phyloP scores from a whole-genome alignment of 2,329 filamentous ascomycete genomes.

The Penicillium corylophilum region DNA sequence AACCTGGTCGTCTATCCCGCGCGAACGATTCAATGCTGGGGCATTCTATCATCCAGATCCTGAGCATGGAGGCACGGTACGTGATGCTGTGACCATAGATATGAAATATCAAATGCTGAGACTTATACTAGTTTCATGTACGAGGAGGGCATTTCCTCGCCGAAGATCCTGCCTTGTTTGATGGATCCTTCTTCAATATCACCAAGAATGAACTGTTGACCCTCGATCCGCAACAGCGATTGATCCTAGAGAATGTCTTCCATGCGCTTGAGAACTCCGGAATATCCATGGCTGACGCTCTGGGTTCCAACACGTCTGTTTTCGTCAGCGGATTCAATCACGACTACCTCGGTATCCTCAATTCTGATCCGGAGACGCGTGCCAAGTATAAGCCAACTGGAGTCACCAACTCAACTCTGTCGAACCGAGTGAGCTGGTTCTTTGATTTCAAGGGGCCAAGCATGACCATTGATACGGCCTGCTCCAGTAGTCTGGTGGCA shows the following conservation, averaged over 20 bases:
- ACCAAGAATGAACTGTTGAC: slow-evolving; percentile 26
- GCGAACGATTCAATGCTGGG: slow-evolving; percentile 35
- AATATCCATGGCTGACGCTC: slow-evolving; percentile 22
- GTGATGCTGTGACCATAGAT: not conserved
- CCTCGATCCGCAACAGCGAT: slow-evolving; percentile 35
- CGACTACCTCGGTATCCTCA: slow-evolving; percentile 25
- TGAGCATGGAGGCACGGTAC: slow-evolving; percentile 34
- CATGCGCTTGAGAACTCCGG: slow-evolving; percentile 35
- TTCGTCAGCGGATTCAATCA: slow-evolving; percentile 28
- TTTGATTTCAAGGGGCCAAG: slow-evolving; percentile 30
- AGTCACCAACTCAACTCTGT: slow-evolving; percentile 19
- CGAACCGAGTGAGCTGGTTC: slow-evolving; percentile 26
- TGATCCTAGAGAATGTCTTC: slow-evolving; percentile 34
- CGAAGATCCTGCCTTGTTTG: slow-evolving; percentile 28
- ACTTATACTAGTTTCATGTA: slow-evolving; percentile 16
- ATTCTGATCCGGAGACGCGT: slow-evolving; percentile 21
- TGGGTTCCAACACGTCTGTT: slow-evolving; percentile 29
- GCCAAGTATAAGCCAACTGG: slow-evolving; percentile 26
- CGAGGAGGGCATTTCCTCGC: slow-evolving; percentile 30
- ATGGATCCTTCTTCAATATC: slow-evolving; percentile 35
- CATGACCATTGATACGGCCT: slow-evolving; percentile 42
- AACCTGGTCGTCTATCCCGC: slow-evolving; percentile 35
- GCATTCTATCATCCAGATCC: slow-evolving; percentile 41
- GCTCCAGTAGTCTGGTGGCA: slow-evolving; percentile 39
- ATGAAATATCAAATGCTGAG: not conserved